Percentiles rank a stretch among this genome's conserved stretches.
Evolutionary conservation across 75 land plant species (phyloP).

Genomic region (Azolla pinnata): DNA sequence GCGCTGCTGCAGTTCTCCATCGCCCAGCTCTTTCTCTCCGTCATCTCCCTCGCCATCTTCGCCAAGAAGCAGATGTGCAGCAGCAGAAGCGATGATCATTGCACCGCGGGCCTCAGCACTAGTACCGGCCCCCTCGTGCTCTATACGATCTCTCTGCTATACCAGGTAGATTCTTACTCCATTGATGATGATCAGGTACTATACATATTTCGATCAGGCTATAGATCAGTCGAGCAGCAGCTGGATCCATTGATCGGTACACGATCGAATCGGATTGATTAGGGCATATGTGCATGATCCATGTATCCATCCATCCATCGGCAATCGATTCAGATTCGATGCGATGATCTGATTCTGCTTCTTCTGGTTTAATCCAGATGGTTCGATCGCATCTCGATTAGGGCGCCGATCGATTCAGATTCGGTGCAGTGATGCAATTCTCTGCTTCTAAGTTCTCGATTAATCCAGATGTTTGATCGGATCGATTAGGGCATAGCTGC

Average conservation of each 20-base stretch:
- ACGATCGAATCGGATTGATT: too few relatives aligned
- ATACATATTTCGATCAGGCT: neutral
- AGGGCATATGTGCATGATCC: too few relatives aligned
- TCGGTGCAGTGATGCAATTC: too few relatives aligned
- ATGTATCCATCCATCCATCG: too few relatives aligned
- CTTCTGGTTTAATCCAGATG: slow-evolving; percentile 5
- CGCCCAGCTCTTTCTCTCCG: slow-evolving; percentile 21
- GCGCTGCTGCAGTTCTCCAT: slow-evolving; percentile 19
- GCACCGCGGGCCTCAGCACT: too few relatives aligned
- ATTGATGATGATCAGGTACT: neutral
- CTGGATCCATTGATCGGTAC: too few relatives aligned
- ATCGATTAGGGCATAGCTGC: too few relatives aligned
- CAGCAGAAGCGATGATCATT: slow-evolving; percentile 2
- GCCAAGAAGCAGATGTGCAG: slow-evolving; percentile 27
- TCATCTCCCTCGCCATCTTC: slow-evolving; percentile 22
- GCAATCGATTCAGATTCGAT: too few relatives aligned
- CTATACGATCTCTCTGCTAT: slow-evolving; percentile 26
- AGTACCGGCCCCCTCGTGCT: slow-evolving; percentile 31
- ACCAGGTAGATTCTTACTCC: slow-evolving; percentile 13
- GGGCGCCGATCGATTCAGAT: too few relatives aligned
- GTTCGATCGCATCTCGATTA: slow-evolving; percentile 24
- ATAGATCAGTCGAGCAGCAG: neutral
- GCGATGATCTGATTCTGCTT: neutral
- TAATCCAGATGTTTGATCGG: too few relatives aligned
- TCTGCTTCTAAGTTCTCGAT: too few relatives aligned